Base-by-base conservation (phyloP, 2,329 filamentous ascomycete species). In the Botrytis medusae region DNA sequence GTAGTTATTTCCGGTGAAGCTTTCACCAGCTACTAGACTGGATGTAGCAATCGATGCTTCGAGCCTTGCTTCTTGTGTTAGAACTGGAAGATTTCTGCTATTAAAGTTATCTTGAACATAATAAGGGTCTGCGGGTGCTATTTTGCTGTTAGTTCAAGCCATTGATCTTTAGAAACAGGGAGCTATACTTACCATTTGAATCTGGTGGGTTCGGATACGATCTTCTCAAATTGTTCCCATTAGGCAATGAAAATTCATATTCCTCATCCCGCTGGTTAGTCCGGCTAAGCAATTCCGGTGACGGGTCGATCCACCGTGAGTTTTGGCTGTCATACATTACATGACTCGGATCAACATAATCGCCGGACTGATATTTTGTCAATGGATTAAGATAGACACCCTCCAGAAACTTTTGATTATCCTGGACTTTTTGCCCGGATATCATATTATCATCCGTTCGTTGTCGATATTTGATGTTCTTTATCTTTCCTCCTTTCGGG, bases 21-120 rank as follows among this genome's bases (percentile, higher is more conserved):
- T 14, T n/a, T n/a, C 10, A 51, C 4, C 22, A n/a, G 22, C 4
- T 51, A 25, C 48, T n/a, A 10, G 12, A 14, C 4, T 1, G 1
- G 22, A 51, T 51, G 22, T 4, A 6, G 10, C 22, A n/a, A 16
- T n/a, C 18, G 42, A 18, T 29, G n/a, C 29, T 34, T 25, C 57
- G 18, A 25, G 3, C 14, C 8, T 42, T 5, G 9, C 16, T 9
- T 46, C 9, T 22, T 32, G 8, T 2, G 20, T 1, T 48, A 12
- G 10, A 25, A 1, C 4, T 2, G 22, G 10, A 14, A 4, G 7
- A 16, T 22, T 32, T 7, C 1, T n/a, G n/a, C 32, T 8, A 14
- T 4, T 18, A 7, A 14, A 34, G 6, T 4, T 6, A 22, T 3
- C 16, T 0, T 10, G 1, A 22, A 2, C 12, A 22, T 32, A 32